Conservation (phyloP, 345 rosid genomes). For the Linum tenue region DNA sequence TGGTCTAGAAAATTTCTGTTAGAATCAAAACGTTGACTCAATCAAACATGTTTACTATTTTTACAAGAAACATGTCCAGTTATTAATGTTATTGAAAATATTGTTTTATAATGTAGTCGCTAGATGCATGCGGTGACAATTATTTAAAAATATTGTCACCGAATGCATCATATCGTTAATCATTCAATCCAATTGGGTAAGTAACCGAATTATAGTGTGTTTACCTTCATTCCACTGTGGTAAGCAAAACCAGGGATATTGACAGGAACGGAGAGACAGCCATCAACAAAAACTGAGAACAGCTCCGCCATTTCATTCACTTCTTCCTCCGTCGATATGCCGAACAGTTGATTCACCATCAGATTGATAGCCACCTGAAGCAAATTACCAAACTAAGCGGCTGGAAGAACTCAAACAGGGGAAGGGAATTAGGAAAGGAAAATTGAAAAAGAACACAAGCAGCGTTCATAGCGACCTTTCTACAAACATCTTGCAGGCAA, state of each 20-base stretch:
- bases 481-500: constrained; percentile 68
- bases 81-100: too few relatives aligned
- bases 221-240: constrained; percentile 69
- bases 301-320: constrained; percentile 62
- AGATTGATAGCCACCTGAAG: constrained; percentile 68
- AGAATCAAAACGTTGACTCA: too few relatives aligned
- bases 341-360: constrained; percentile 75
- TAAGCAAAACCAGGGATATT: constrained; percentile 68
- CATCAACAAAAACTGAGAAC: constrained; percentile 80
- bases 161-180: too few relatives aligned
- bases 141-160: too few relatives aligned
- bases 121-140: too few relatives aligned
- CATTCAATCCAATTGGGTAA: too few relatives aligned
- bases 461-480: constrained; percentile 44
- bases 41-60: too few relatives aligned
- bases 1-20: too few relatives aligned
- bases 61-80: too few relatives aligned
- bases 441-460: background rate
- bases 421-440: background rate
- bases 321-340: constrained; percentile 50
- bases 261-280: constrained; percentile 78
- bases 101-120: too few relatives aligned
- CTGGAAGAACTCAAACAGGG: background rate
- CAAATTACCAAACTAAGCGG: background rate
- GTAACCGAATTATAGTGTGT: background rate